These are phyloP conservation scores for Aspergillus floridensis DNA, from an alignment of 2,329 filamentous ascomycete genomes.

Conservation along the genomic window DNA sequence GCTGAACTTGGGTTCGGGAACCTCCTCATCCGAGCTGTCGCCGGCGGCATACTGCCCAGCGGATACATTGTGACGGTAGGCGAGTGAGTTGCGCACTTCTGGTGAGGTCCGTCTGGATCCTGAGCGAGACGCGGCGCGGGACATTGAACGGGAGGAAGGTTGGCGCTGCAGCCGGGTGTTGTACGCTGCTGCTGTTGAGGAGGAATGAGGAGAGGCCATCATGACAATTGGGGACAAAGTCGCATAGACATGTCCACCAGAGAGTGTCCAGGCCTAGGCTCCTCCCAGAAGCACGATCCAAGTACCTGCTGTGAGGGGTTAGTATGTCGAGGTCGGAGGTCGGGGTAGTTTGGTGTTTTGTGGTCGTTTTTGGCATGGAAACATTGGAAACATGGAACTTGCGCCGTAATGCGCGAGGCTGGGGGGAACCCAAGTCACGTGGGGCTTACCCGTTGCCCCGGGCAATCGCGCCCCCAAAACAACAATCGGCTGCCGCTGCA, in stretches of 20 bases:
- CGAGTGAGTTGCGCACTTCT: constrained; percentile 21
- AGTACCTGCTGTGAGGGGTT: constrained; percentile 1
- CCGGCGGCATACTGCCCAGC: constrained; percentile 51
- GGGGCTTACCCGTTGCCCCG: constrained; percentile 3
- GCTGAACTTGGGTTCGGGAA: constrained; percentile 86
- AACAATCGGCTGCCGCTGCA: background rate
- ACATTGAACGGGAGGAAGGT: constrained; percentile 36
- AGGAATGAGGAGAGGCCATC: constrained; percentile 40
- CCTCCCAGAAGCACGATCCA: background rate
- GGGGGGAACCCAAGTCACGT: constrained; percentile 3
- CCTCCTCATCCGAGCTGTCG: constrained; percentile 93
- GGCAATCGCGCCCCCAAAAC: constrained; percentile 1
- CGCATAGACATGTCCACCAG: constrained; percentile 18
- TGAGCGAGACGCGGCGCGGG: constrained; percentile 37
- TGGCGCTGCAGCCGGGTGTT: constrained; percentile 34
- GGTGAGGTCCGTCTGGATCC: constrained; percentile 35
- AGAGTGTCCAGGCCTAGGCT: background rate
- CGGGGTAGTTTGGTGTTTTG: background rate
- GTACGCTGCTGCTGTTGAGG: constrained; percentile 26
- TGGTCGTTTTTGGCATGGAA: background rate
- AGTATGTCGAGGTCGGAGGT: background rate
- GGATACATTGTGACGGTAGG: constrained; percentile 19
- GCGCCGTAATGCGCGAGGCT: constrained; percentile 5
- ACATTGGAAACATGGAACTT: constrained; percentile 7
- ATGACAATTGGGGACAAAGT: constrained; percentile 18